phyloP scores from a whole-genome alignment of 148 eudicot species.

The Rhododendron ferrugineum region DNA sequence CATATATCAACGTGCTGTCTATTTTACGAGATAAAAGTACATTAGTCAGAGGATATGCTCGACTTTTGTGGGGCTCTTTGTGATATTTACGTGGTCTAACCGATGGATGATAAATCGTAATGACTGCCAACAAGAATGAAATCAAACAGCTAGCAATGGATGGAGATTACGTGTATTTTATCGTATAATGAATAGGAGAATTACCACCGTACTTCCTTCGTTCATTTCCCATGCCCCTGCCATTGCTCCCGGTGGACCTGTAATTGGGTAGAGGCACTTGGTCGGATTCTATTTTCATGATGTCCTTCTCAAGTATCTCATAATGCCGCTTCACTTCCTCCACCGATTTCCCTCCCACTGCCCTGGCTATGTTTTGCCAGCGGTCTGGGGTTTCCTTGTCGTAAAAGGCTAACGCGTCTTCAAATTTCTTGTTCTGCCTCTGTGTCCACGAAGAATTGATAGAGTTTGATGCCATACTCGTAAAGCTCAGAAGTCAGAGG shows the following conservation, averaged over 20 bases:
- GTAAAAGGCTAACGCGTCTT: slow-evolving; percentile 41
- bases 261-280: slow-evolving; percentile 47
- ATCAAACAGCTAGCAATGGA: background rate
- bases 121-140: too few species aligned
- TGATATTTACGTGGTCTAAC: background rate
- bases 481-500: background rate
- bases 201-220: slow-evolving; percentile 22
- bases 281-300: slow-evolving; percentile 36
- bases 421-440: slow-evolving; percentile 52
- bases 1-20: background rate
- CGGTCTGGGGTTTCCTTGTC: slow-evolving; percentile 60
- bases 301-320: slow-evolving; percentile 37
- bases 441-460: slow-evolving; percentile 29
- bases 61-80: background rate
- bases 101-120: background rate
- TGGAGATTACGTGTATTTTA: background rate
- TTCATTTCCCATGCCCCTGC: slow-evolving; percentile 25
- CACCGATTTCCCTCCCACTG: slow-evolving; percentile 40
- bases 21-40: background rate
- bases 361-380: slow-evolving; percentile 47
- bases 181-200: background rate
- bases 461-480: slow-evolving; percentile 29
- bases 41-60: background rate
- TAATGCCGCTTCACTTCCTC: slow-evolving; percentile 52
- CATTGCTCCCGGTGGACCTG: slow-evolving; percentile 14